A percentile compares a stretch with the other conserved stretches of the same genome.
These are phyloP conservation scores for Fragilariopsis cylindrus DNA, from an alignment of 108 stramenopile species.

Conservation along the genomic window DNA sequence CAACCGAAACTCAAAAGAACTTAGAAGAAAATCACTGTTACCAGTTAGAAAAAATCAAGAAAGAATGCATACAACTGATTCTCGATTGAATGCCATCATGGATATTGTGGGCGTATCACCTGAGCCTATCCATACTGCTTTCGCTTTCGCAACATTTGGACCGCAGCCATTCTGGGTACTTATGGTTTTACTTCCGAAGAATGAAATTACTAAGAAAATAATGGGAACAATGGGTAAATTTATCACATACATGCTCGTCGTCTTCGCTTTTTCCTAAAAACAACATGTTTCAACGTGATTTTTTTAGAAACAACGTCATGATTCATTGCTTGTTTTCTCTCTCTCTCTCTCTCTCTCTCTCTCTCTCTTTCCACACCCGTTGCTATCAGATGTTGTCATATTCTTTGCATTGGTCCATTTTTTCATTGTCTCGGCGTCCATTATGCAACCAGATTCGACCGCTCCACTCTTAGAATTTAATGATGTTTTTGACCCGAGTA, in stretches of 20 bases:
- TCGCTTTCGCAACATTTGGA: slow-evolving; percentile 78
- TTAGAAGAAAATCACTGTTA: background rate
- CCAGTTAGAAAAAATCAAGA: background rate
- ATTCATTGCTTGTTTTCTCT: background rate
- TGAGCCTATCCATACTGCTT: slow-evolving; percentile 70
- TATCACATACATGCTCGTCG: background rate
- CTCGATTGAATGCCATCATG: slow-evolving; percentile 18
- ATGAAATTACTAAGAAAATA: slow-evolving; percentile 63
- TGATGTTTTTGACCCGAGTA: slow-evolving; percentile 84
- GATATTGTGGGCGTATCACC: slow-evolving; percentile 43
- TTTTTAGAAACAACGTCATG: background rate
- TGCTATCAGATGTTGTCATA: slow-evolving; percentile 45
- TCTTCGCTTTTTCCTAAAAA: background rate
- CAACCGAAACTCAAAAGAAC: too few species aligned
- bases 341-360: background rate
- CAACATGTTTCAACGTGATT: background rate
- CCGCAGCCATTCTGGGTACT: slow-evolving; percentile 86
- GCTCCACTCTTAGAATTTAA: slow-evolving; percentile 84
- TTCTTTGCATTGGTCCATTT: slow-evolving; percentile 75
- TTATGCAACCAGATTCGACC: slow-evolving; percentile 61
- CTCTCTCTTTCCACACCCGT: slow-evolving; percentile 3
- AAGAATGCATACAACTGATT: background rate
- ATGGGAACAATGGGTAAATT: slow-evolving; percentile 47
- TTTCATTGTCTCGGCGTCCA: slow-evolving; percentile 74
- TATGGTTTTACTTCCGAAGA: slow-evolving; percentile 66